phyloP scores from a whole-genome alignment of 2,329 filamentous ascomycete species.

The Alternaria longipes region DNA sequence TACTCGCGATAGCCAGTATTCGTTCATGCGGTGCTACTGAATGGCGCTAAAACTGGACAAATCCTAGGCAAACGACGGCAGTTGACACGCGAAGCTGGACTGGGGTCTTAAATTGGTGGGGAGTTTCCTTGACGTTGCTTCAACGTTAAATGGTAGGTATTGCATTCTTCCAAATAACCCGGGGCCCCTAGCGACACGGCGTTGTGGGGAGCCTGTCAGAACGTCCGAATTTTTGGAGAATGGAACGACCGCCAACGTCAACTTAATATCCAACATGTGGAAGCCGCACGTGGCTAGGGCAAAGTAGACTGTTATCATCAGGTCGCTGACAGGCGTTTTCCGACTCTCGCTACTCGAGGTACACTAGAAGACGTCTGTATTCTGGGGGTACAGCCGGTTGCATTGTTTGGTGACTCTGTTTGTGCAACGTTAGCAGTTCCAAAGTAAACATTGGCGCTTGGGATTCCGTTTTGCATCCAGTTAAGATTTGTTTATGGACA shows the following conservation, averaged over 20 bases:
- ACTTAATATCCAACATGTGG: background rate
- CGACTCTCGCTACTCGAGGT: background rate
- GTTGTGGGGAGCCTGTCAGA: conserved; percentile 21
- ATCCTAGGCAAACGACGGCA: conserved; percentile 22
- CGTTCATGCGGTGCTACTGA: conserved; percentile 19
- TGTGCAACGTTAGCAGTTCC: background rate
- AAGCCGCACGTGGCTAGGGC: background rate
- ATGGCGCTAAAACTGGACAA: conserved; percentile 8
- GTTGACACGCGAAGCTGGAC: conserved; percentile 22
- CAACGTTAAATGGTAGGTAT: conserved; percentile 18
- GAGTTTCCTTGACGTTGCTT: conserved; percentile 15
- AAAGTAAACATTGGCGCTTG: background rate
- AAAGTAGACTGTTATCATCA: background rate
- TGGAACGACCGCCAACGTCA: background rate
- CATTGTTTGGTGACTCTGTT: background rate
- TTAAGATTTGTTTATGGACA: background rate
- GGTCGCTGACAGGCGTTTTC: background rate
- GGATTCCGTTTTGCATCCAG: background rate
- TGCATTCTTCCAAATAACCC: conserved; percentile 22
- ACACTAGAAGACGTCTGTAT: background rate
- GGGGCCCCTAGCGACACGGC: conserved; percentile 7
- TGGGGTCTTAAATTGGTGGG: conserved; percentile 12
- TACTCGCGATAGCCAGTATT: conserved; percentile 21
- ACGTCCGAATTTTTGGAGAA: background rate
- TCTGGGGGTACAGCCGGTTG: background rate